Base-by-base conservation (phyloP, 352 stramenopile species). In the Phytophthora fragariae region DNA sequence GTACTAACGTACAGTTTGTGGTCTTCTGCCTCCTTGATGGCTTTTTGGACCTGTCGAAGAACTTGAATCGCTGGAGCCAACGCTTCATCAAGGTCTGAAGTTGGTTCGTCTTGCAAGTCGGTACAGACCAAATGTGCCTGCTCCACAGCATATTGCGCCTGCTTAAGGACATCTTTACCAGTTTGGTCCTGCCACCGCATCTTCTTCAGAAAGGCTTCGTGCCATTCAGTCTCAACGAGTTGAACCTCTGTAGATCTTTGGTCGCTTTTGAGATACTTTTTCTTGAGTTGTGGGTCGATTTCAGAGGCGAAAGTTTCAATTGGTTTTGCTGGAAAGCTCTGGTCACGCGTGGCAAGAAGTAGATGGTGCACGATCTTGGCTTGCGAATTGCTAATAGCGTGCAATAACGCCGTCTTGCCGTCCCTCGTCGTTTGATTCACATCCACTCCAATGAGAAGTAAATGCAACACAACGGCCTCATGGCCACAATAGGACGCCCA, bases 401-500 rank as follows among this genome's bases (percentile, higher is more conserved):
- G 88, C 3, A 92, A 86, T 15, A 95, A 62, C 2, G 88, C 85
- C 0, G 86, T 93, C 68, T 89, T 91, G 5, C 84, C 80, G 37
- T 94, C 88, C 0, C 72, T 62, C 1, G 88, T 94, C 21, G 67
- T 72, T 24, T 83, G 75, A 21, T 78, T 44, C 3, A 88, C 52
- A 31, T 81, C 39, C 8, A 85, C 81, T 1, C 70, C 62, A 46
- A 78, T 8, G 0, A 82, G 84, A 29, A 95, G 70, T 1, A 95
- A 68, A 4, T 78, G 59, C 12, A 94, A 73, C 24, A 83, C 76
- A 4, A 92, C 79, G 2, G 73, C 65, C 54, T 94, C 88, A 53
- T 95, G 86, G 3, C 88, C 88, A 52, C 85, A 93, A 62, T 88
- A 93, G 17, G 79, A 83, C 17, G 88, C 88, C 88, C 88, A 94